Conservation (phyloP, 805 yeast genomes). For the Metschnikowia rubicola region DNA sequence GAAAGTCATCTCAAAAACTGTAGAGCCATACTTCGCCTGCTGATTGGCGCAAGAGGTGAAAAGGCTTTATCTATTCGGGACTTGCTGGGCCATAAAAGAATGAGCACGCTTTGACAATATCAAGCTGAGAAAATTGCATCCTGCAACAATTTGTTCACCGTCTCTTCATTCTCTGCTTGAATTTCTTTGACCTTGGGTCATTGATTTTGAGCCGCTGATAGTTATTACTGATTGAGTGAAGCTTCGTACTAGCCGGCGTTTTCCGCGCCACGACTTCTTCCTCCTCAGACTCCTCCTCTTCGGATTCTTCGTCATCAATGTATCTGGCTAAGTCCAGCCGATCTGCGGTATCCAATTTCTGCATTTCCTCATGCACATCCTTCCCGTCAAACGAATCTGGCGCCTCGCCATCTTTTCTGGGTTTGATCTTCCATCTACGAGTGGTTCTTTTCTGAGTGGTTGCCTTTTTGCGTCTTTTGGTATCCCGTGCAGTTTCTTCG, state of each 20-base stretch:
- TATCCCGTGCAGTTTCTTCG: neutral
- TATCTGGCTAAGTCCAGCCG: slow-evolving; percentile 21
- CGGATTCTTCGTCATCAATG: slow-evolving; percentile 15
- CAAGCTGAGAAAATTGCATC: neutral
- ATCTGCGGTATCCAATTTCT: slow-evolving; percentile 31
- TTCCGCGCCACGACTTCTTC: slow-evolving; percentile 16
- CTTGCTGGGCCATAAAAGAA: no score
- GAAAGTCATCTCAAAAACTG: no score
- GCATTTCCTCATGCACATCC: slow-evolving; percentile 42
- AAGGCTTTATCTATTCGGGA: no score
- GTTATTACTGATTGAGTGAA: slow-evolving; percentile 43
- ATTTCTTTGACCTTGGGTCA: slow-evolving; percentile 39
- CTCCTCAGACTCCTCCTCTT: slow-evolving; percentile 13
- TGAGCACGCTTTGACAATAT: no score
- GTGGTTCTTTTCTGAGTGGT: slow-evolving; percentile 53
- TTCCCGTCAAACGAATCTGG: slow-evolving; percentile 33
- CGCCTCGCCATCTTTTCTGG: slow-evolving; percentile 23
- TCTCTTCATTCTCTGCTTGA: slow-evolving; percentile 40
- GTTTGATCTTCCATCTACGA: slow-evolving; percentile 47
- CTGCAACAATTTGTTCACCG: slow-evolving; percentile 7
- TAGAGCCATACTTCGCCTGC: no score
- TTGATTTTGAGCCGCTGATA: slow-evolving; percentile 53
- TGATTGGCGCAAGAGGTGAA: no score
- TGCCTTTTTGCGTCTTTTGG: slow-evolving; percentile 23
- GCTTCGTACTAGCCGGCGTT: slow-evolving; percentile 12